phyloP scores from a whole-genome alignment of 2,329 filamentous ascomycete species.

The Colletotrichum sp. region DNA sequence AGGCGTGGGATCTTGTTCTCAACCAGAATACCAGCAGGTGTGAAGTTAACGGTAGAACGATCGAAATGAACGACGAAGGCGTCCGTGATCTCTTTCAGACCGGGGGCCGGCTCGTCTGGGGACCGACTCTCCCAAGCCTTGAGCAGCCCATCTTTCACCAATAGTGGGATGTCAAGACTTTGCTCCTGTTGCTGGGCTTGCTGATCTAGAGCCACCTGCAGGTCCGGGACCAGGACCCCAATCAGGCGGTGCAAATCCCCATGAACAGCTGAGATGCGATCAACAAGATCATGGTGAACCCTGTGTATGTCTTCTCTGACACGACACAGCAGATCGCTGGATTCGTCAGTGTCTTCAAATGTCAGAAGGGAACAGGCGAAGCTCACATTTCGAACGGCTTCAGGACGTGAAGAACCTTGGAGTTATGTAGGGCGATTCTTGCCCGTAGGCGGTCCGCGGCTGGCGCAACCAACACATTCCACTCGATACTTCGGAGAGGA shows the following conservation, averaged over 20 bases:
- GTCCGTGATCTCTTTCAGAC: slow-evolving; percentile 32
- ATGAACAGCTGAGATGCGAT: slow-evolving; percentile 17
- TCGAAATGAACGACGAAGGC: slow-evolving; percentile 35
- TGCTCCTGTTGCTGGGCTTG: slow-evolving; percentile 9
- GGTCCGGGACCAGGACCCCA: slow-evolving; percentile 23
- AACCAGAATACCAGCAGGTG: slow-evolving; percentile 28
- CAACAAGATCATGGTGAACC: slow-evolving; percentile 23
- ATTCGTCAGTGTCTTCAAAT: neutral
- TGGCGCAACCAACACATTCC: slow-evolving; percentile 39
- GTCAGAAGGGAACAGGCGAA: neutral
- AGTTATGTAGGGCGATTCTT: slow-evolving; percentile 37
- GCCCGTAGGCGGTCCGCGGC: slow-evolving; percentile 34
- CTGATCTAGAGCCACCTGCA: slow-evolving; percentile 21
- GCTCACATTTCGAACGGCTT: slow-evolving; percentile 42
- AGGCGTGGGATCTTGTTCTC: slow-evolving; percentile 24
- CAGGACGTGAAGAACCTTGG: slow-evolving; percentile 35
- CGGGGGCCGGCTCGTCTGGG: neutral
- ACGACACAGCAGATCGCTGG: slow-evolving; percentile 35
- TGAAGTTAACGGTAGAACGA: slow-evolving; percentile 27
- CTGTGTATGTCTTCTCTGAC: slow-evolving; percentile 28
- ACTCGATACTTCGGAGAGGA: slow-evolving; percentile 37
- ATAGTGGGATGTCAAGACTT: slow-evolving; percentile 23
- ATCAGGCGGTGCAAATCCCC: slow-evolving; percentile 24
- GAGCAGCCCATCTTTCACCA: slow-evolving; percentile 24
- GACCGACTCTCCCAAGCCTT: neutral